These are phyloP conservation scores for Alternaria consortialis DNA, from an alignment of 2,329 filamentous ascomycete species.

Conservation along the genomic window DNA sequence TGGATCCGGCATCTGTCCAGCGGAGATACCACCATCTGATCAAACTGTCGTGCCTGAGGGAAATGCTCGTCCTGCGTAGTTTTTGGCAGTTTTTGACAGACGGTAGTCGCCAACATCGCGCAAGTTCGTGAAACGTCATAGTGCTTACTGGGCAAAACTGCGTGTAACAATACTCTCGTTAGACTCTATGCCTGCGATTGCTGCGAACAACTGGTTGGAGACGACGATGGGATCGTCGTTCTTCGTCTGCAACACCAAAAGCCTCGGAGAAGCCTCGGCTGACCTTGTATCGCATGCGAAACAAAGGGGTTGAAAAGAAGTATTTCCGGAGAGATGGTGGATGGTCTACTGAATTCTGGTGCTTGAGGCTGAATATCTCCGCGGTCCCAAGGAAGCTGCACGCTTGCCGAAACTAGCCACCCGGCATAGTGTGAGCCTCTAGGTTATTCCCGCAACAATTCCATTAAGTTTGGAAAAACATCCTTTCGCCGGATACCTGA, in stretches of 20 bases:
- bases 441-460: neutral
- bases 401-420: slow-evolving; percentile 3
- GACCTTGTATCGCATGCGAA: slow-evolving; percentile 1
- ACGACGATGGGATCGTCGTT: neutral
- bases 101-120: neutral
- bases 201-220: neutral
- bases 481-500: neutral
- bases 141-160: neutral
- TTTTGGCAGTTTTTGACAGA: neutral
- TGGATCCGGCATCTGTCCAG: slow-evolving; percentile 10
- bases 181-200: neutral
- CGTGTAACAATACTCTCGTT: neutral
- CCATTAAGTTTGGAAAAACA: neutral
- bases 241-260: neutral
- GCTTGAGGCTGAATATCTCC: slow-evolving; percentile 23
- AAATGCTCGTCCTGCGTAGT: neutral
- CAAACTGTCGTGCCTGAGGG: neutral
- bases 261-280: neutral
- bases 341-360: neutral
- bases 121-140: neutral
- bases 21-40: slow-evolving; percentile 30
- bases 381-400: slow-evolving; percentile 13
- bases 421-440: neutral
- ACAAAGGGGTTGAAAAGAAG: neutral
- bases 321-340: neutral